These are phyloP conservation scores for Vitis rupestris DNA, from an alignment of 164 flowering plant genomes.

Conservation along the genomic window DNA sequence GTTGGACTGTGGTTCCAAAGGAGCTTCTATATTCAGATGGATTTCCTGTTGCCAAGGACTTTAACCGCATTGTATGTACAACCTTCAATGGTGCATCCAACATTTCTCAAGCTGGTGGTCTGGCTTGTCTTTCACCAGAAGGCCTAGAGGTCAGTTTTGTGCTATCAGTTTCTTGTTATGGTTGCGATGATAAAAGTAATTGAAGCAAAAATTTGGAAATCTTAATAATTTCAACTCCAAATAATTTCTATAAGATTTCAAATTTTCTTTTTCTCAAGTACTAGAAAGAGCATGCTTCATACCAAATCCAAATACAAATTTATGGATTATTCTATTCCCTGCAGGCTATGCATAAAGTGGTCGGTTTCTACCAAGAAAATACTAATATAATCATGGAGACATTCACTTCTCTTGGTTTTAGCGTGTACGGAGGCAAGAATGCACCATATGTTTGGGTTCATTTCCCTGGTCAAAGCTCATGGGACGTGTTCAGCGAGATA, in stretches of 20 bases:
- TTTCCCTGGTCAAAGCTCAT: constrained; percentile 86
- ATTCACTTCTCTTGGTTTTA: constrained; percentile 78
- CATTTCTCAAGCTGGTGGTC: constrained; percentile 89
- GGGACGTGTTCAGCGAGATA: constrained; percentile 95
- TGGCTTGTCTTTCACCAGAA: constrained; percentile 80
- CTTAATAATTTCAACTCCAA: background rate
- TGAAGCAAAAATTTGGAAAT: background rate
- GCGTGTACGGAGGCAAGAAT: constrained; percentile 81
- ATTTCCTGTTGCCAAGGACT: constrained; percentile 85
- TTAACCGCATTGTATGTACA: constrained; percentile 88
- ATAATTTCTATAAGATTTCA: no score
- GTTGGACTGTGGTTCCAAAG: constrained; percentile 94
- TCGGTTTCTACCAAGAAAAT: constrained; percentile 86
- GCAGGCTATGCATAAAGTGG: constrained; percentile 76
- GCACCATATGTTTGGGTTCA: constrained; percentile 97
- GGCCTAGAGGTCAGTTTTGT: constrained; percentile 61
- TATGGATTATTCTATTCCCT: constrained; percentile 2
- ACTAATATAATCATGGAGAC: constrained; percentile 75
- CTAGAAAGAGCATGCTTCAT: background rate
- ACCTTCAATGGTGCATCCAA: constrained; percentile 96
- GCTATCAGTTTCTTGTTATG: background rate
- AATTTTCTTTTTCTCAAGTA: background rate
- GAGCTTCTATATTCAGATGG: constrained; percentile 89
- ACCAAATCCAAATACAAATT: background rate
- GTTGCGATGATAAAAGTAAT: background rate